Base-by-base conservation (phyloP, 2,329 filamentous ascomycete species). In the Passalora sequoiae region DNA sequence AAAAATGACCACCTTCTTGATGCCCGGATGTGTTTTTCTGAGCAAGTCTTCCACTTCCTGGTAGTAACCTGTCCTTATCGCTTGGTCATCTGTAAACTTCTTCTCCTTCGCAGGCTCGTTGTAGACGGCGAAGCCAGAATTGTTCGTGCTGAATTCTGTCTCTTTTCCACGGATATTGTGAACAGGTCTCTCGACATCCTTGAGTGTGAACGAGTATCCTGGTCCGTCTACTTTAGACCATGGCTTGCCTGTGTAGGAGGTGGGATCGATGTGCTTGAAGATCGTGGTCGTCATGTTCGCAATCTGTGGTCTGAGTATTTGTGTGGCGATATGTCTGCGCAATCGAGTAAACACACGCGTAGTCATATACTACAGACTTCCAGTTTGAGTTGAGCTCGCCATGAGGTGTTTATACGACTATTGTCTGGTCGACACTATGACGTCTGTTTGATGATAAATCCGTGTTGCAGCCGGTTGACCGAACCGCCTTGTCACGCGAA, bases 211-310 rank as follows among this genome's bases (percentile, higher is more conserved):
- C 4, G 76, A 80, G n/a, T 64, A 65, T 12, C 70, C 74, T 30
- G 75, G 73, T 0, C 71, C 73, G 58, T 84, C 81, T 28, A 84
- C 81, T 56, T 84, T 84, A 54, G 66, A 60, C 80, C 80, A 84
- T 1, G 80, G 76, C 58, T 79, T 79, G 41, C 60, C 59, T 13
- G 50, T 46, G 44, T 61, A 52, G 65, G 72, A 71, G 12, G 68
- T 56, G 1, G 72, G 67, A 58, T 84, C 80, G 50, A 83, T 78
- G 63, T 83, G 78, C 47, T 73, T 73, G 67, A 84, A 82, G 2
- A 57, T 63, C 27, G 71, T 69, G 15, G 72, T 76, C n/a, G 76
- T 80, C 77, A 80, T 80, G 28, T 53, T 73, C 53, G 57, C 20
- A 3, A 20, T 13, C 20, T 24, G 33, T 8, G 7, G 2, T 3